Evolutionary conservation across 805 yeast species (phyloP).

Genomic region (Nakazawaea anatomiae): DNA sequence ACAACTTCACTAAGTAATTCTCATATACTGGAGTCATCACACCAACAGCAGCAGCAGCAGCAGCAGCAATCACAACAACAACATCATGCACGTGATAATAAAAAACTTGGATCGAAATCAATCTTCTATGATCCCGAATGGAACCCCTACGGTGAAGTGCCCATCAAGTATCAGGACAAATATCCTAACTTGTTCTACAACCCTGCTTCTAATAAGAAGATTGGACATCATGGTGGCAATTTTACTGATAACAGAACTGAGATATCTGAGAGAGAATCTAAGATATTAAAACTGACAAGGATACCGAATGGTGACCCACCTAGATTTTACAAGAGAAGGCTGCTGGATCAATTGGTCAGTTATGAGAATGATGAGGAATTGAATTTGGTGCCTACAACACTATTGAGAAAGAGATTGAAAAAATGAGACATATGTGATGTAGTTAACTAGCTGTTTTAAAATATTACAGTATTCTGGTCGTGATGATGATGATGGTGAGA

Average conservation of each 20-base stretch:
- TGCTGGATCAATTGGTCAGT: slow-evolving; percentile 15
- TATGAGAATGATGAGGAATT: slow-evolving; percentile 12
- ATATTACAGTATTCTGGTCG: too few species aligned
- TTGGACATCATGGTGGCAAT: too few species aligned
- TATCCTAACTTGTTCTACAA: slow-evolving; percentile 26
- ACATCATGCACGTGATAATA: too few species aligned
- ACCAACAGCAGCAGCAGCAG: not conserved
- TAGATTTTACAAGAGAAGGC: slow-evolving; percentile 32
- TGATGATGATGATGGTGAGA: too few species aligned
- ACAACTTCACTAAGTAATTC: too few species aligned
- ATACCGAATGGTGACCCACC: slow-evolving; percentile 41
- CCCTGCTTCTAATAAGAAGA: slow-evolving; percentile 8
- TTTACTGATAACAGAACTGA: not conserved
- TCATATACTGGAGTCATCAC: not conserved
- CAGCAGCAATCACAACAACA: not conserved
- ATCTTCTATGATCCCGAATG: slow-evolving; percentile 62
- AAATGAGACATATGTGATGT: not conserved
- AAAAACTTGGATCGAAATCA: slow-evolving; percentile 37
- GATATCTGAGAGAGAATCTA: not conserved
- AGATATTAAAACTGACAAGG: slow-evolving; percentile 10
- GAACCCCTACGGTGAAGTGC: slow-evolving; percentile 55
- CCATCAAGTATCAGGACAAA: slow-evolving; percentile 24
- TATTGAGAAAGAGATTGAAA: slow-evolving; percentile 10
- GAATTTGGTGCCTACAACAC: slow-evolving; percentile 16
- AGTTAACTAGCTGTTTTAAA: too few species aligned